phyloP scores from a whole-genome alignment of 2,329 filamentous ascomycete species.

The Tolypocladium capitatum region DNA sequence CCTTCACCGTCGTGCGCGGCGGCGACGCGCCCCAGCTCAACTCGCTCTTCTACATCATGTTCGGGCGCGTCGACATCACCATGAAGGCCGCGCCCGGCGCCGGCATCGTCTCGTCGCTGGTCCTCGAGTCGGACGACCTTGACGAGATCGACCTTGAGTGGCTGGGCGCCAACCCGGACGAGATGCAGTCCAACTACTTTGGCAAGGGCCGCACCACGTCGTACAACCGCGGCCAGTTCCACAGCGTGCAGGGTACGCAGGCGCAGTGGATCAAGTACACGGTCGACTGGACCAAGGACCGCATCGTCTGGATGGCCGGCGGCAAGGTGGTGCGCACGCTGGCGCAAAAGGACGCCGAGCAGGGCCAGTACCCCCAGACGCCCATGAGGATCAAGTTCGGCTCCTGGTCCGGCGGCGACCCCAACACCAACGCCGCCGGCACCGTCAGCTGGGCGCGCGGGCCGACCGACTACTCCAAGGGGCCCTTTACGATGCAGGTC shows the following conservation, averaged over 20 bases:
- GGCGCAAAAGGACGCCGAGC: conserved; percentile 51
- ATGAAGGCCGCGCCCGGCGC: conserved; percentile 78
- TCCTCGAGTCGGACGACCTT: conserved; percentile 79
- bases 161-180: conserved; percentile 61
- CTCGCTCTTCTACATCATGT: conserved; percentile 98
- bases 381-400: conserved; percentile 93
- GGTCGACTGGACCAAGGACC: conserved; percentile 77
- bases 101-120: conserved; percentile 86
- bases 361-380: conserved; percentile 78
- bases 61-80: conserved; percentile 75
- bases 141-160: conserved; percentile 98
- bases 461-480: conserved; percentile 66
- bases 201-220: conserved; percentile 74
- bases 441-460: conserved; percentile 87
- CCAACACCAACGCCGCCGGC: conserved; percentile 55
- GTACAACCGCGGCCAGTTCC: conserved; percentile 82
- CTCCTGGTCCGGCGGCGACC: conserved; percentile 81
- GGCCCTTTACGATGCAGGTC: conserved; percentile 79
- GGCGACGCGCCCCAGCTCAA: conserved; percentile 78
- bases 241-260: conserved; percentile 56
- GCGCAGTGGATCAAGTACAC: conserved; percentile 71
- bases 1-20: conserved; percentile 63
- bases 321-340: conserved; percentile 66
- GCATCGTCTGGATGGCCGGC: conserved; percentile 79
- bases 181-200: conserved; percentile 97